Evolutionary conservation across 78 protist genomes (phyloP).

Genomic region (Bodo saltans): DNA sequence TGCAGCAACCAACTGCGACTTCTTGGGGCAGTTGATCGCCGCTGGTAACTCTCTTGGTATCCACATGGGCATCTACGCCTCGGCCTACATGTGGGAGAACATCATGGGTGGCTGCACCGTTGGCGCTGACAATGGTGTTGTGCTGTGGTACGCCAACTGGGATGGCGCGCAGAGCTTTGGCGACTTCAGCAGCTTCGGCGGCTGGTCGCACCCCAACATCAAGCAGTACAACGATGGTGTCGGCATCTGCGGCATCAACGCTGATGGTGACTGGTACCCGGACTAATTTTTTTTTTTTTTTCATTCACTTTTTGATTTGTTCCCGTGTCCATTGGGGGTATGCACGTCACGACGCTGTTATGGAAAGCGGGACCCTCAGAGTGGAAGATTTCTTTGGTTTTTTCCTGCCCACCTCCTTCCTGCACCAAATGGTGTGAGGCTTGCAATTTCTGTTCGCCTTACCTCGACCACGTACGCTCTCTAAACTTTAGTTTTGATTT

Average conservation of each 20-base stretch:
- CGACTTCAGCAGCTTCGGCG: conserved; percentile 52
- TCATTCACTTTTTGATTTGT: too few relatives aligned
- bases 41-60: conserved; percentile 15
- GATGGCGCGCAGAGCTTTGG: conserved; percentile 34
- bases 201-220: conserved; percentile 44
- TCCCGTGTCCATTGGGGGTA: too few relatives aligned
- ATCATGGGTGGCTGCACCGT: conserved; percentile 31
- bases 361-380: too few relatives aligned
- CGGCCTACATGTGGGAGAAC: conserved; percentile 40
- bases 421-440: too few relatives aligned
- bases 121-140: neutral
- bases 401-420: too few relatives aligned
- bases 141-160: conserved; percentile 51
- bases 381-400: too few relatives aligned
- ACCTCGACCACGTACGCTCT: too few relatives aligned
- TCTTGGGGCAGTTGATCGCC: conserved; percentile 22
- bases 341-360: too few relatives aligned
- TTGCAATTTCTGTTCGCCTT: too few relatives aligned
- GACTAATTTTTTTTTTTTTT: too few relatives aligned
- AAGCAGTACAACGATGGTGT: conserved; percentile 44
- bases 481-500: too few relatives aligned
- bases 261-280: neutral
- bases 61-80: conserved; percentile 53
- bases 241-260: neutral
- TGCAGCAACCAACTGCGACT: neutral